Percentiles rank a stretch among this genome's conserved stretches.
Conservation (phyloP, 306 rosid species). For the Delonix regia region DNA sequence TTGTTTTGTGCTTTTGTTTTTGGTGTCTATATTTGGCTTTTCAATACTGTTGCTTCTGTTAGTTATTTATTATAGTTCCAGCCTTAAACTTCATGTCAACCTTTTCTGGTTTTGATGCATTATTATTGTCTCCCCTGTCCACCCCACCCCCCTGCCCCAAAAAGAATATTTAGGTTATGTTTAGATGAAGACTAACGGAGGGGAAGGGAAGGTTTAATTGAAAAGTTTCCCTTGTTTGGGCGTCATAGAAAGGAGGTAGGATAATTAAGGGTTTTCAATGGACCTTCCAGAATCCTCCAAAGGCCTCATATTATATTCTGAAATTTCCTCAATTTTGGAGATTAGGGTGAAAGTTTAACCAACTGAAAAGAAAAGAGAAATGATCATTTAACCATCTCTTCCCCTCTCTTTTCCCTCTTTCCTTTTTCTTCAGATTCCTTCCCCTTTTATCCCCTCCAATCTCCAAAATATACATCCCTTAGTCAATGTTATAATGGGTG, state of each 20-base stretch:
- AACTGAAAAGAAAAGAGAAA: background rate
- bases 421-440: background rate
- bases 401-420: background rate
- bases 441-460: background rate
- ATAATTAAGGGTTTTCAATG: background rate
- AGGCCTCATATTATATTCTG: background rate
- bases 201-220: background rate
- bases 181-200: background rate
- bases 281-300: background rate
- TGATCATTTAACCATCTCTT: background rate
- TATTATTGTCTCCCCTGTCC: background rate
- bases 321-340: background rate
- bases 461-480: background rate
- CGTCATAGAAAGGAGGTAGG: background rate
- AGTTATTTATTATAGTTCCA: background rate
- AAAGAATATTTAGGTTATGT: background rate
- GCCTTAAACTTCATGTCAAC: background rate
- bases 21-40: slow-evolving; percentile 15
- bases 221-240: background rate
- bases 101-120: slow-evolving; percentile 5
- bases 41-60: slow-evolving; percentile 21
- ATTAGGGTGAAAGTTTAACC: background rate
- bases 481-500: background rate
- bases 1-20: background rate
- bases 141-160: too few species aligned